Evolutionary conservation across 2,329 filamentous ascomycete species (phyloP).

Genomic region (Neopestalotiopsis clavispora): DNA sequence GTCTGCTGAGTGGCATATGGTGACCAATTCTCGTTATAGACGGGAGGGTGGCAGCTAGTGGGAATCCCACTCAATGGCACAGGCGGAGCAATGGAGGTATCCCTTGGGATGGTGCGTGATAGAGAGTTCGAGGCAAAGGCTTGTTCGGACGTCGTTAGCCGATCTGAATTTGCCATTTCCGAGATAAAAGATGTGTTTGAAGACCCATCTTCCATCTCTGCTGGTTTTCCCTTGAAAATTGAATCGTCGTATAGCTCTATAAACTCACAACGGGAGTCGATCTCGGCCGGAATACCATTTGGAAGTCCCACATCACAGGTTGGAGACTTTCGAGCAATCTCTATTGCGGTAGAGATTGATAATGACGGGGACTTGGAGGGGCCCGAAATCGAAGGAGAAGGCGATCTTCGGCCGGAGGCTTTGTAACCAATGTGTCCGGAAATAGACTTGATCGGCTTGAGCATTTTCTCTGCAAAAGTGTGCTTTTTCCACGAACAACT

Average conservation of each 20-base stretch:
- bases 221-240: not conserved
- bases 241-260: not conserved
- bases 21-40: not conserved
- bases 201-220: not conserved
- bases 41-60: not conserved
- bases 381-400: not conserved
- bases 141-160: not conserved
- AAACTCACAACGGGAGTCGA: not conserved
- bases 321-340: too few species aligned
- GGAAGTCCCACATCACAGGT: not conserved
- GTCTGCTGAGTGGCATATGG: not conserved
- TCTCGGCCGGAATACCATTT: not conserved
- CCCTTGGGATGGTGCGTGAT: too few species aligned
- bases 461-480: not conserved
- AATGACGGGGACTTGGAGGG: not conserved
- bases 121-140: not conserved
- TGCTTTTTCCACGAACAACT: not conserved
- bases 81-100: not conserved
- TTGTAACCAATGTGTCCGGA: not conserved
- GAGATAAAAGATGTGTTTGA: not conserved
- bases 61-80: not conserved
- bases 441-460: not conserved
- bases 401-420: not conserved
- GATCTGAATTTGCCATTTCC: not conserved
- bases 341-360: not conserved